A percentile compares a stretch with the other conserved stretches of the same genome.
Evolutionary conservation across 1,139 yeast genomes (phyloP).

Genomic region (Yamadazyma spencermartinsiae): DNA sequence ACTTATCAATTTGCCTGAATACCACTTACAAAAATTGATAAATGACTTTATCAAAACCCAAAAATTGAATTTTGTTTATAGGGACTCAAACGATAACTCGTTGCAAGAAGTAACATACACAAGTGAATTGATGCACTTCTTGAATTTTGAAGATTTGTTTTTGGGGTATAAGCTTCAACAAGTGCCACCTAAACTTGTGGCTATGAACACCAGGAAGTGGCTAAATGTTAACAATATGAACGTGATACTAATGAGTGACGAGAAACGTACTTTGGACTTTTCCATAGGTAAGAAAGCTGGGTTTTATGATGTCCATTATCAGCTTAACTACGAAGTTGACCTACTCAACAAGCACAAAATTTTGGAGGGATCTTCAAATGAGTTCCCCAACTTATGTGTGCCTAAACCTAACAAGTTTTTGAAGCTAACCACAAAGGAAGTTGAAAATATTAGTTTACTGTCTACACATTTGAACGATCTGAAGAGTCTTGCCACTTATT

Average conservation of each 20-base stretch:
- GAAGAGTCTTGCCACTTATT: neutral
- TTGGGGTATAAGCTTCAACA: slow-evolving; percentile 12
- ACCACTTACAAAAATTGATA: slow-evolving; percentile 25
- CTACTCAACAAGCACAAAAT: slow-evolving; percentile 11
- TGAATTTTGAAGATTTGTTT: slow-evolving; percentile 9
- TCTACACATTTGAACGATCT: neutral
- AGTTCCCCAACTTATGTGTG: slow-evolving; percentile 3
- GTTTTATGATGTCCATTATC: slow-evolving; percentile 18
- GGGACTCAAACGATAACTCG: slow-evolving; percentile 7
- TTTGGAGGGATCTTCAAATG: neutral
- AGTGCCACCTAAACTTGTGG: slow-evolving; percentile 6
- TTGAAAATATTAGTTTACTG: neutral
- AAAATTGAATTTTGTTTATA: slow-evolving; percentile 10
- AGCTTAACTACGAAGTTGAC: slow-evolving; percentile 18
- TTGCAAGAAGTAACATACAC: slow-evolving; percentile 12
- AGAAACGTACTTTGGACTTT: slow-evolving; percentile 1
- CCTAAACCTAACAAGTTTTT: slow-evolving; percentile 8
- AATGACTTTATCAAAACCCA: slow-evolving; percentile 12
- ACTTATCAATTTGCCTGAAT: slow-evolving; percentile 5
- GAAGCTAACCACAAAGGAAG: neutral
- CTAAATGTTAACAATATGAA: slow-evolving; percentile 11
- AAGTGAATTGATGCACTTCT: slow-evolving; percentile 11
- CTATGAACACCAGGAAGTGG: slow-evolving; percentile 11
- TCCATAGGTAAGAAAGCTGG: neutral
- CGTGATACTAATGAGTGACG: slow-evolving; percentile 10